phyloP scores from a whole-genome alignment of 805 yeast genomes.

The Teunomyces tritomae region DNA sequence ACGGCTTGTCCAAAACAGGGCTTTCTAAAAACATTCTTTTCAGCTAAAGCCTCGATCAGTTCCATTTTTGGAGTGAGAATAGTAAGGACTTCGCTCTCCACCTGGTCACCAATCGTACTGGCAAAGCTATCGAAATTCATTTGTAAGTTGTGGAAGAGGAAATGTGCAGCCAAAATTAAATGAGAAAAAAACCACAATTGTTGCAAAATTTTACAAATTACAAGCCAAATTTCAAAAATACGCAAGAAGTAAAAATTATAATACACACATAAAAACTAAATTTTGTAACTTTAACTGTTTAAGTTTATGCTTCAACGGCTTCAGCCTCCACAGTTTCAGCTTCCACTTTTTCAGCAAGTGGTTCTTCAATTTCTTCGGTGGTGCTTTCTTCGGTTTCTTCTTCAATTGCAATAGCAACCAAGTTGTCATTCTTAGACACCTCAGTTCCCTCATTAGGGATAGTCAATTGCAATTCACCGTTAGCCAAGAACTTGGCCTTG shows the following conservation, averaged over 20 bases:
- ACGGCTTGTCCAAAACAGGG: background rate
- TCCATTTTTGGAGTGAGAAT: background rate
- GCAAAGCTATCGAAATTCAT: background rate
- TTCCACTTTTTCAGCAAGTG: constrained; percentile 6
- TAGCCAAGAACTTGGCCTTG: constrained; percentile 34
- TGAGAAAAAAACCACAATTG: background rate
- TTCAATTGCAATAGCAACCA: constrained; percentile 26
- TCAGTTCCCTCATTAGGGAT: constrained; percentile 34
- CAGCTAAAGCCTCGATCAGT: background rate
- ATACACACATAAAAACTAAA: background rate
- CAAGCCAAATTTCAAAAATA: background rate
- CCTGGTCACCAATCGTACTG: background rate
- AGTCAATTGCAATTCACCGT: constrained; percentile 41
- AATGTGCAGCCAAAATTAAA: background rate
- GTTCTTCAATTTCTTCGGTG: constrained; percentile 10
- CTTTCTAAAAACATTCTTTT: background rate
- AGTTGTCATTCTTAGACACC: constrained; percentile 18
- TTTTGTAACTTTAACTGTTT: background rate
- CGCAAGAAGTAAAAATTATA: background rate
- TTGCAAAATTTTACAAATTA: background rate
- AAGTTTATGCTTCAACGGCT: constrained; percentile 4
- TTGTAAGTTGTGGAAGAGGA: background rate
- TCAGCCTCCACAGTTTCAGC: constrained; percentile 8
- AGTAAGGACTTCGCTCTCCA: background rate
- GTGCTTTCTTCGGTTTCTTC: constrained; percentile 11